phyloP scores from a whole-genome alignment of 2,329 filamentous ascomycete genomes.

The Plenodomus tracheiphilus region DNA sequence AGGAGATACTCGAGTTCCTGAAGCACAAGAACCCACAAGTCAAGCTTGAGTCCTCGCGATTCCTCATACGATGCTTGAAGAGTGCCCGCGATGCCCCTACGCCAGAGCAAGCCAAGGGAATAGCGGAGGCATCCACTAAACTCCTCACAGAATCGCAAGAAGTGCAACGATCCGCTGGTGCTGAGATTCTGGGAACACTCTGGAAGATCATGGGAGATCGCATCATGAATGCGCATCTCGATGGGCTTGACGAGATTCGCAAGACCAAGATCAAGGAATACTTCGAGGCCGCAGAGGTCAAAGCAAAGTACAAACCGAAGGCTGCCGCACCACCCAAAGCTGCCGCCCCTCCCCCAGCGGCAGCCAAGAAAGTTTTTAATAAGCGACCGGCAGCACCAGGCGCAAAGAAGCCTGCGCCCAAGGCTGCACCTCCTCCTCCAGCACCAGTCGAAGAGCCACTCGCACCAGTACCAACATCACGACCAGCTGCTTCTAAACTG shows the following conservation, averaged over 20 bases:
- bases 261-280: constrained; percentile 97
- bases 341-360: constrained; percentile 53
- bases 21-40: constrained; percentile 97
- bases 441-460: constrained; percentile 51
- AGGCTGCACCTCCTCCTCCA: constrained; percentile 43
- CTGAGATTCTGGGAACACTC: constrained; percentile 87
- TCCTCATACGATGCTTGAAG: constrained; percentile 84
- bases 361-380: constrained; percentile 45
- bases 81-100: constrained; percentile 81
- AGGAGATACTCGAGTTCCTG: constrained; percentile 83
- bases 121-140: constrained; percentile 89
- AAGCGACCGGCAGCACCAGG: constrained; percentile 57
- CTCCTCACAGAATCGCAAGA: constrained; percentile 87
- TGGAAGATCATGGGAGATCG: constrained; percentile 99
- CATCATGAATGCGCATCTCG: constrained; percentile 89
- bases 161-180: constrained; percentile 81
- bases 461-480: constrained; percentile 62
- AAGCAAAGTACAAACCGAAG: constrained; percentile 91
- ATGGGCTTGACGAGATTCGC: constrained; percentile 90
- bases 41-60: constrained; percentile 92
- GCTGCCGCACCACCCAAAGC: constrained; percentile 63
- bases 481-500: constrained; percentile 48
- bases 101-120: constrained; percentile 79
- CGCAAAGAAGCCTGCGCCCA: constrained; percentile 57
- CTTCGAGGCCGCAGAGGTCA: constrained; percentile 78